These are phyloP conservation scores for Trichosporon sp. DNA, from an alignment of 1,284 basidiomycete species.

Conservation along the genomic window DNA sequence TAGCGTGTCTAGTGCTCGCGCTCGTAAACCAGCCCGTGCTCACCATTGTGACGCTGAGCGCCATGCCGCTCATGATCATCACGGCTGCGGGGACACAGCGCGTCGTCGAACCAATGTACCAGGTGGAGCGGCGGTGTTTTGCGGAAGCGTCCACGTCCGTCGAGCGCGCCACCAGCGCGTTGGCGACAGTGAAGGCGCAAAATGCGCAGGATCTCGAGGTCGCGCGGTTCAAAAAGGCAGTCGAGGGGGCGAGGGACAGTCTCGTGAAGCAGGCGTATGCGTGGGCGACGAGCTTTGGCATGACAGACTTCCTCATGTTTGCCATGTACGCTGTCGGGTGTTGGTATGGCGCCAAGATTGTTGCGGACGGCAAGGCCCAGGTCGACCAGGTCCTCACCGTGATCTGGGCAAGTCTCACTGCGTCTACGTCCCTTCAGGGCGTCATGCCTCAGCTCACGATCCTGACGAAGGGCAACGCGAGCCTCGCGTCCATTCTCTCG, in stretches of 20 bases:
- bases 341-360: conserved; percentile 90
- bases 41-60: conserved; percentile 86
- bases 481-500: conserved; percentile 71
- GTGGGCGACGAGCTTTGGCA: conserved; percentile 73
- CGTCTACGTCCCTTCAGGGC: conserved; percentile 81
- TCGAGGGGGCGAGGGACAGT: conserved; percentile 60
- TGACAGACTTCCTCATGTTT: conserved; percentile 77
- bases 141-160: conserved; percentile 74
- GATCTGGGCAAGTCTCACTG: conserved; percentile 94
- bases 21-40: conserved; percentile 78
- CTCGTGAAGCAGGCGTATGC: conserved; percentile 63
- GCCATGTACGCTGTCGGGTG: conserved; percentile 96
- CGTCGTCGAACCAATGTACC: conserved; percentile 66
- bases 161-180: conserved; percentile 75
- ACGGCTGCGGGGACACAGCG: conserved; percentile 75
- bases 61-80: conserved; percentile 78
- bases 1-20: conserved; percentile 79
- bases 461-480: conserved; percentile 82
- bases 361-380: conserved; percentile 68
- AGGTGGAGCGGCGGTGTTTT: conserved; percentile 68
- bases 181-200: conserved; percentile 93
- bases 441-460: conserved; percentile 74
- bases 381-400: conserved; percentile 87
- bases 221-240: conserved; percentile 60
- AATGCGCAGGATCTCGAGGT: conserved; percentile 75